Conservation (phyloP, 306 rosid genomes). For the Castanospermum australe region DNA sequence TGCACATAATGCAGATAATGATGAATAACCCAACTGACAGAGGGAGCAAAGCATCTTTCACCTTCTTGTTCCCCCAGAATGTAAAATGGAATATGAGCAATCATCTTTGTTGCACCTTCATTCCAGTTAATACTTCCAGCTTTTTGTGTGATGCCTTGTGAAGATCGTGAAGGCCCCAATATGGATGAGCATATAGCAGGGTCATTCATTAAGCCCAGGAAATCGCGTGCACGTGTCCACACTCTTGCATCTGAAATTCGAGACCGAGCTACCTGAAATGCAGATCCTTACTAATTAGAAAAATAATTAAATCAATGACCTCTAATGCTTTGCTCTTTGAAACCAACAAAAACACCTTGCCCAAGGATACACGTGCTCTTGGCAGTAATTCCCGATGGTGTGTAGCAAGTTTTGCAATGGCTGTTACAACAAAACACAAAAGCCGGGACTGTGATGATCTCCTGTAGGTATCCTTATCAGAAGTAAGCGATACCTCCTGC, state of each 20-base stretch:
- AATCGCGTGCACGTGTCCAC: conserved; percentile 90
- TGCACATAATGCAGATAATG: not conserved
- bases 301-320: not conserved
- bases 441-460: conserved; percentile 90
- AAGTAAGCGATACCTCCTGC: conserved; percentile 55
- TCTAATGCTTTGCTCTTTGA: not conserved
- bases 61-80: conserved; percentile 85
- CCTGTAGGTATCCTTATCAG: conserved; percentile 56
- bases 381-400: conserved; percentile 87
- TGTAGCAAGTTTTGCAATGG: conserved; percentile 96
- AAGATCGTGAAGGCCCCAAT: conserved; percentile 81
- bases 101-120: conserved; percentile 78
- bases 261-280: conserved; percentile 80
- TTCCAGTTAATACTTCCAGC: conserved; percentile 88
- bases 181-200: conserved; percentile 86
- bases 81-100: conserved; percentile 91
- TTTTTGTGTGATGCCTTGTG: conserved; percentile 50
- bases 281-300: conserved; percentile 19
- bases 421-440: conserved; percentile 88
- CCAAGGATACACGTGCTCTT: conserved; percentile 89
- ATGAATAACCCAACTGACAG: not conserved
- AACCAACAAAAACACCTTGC: conserved; percentile 60
- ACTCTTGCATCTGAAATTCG: conserved; percentile 82
- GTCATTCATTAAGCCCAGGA: conserved; percentile 84
- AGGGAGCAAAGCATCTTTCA: conserved; percentile 22